Conservation (phyloP, 345 rosid species). For the Populus nigra region DNA sequence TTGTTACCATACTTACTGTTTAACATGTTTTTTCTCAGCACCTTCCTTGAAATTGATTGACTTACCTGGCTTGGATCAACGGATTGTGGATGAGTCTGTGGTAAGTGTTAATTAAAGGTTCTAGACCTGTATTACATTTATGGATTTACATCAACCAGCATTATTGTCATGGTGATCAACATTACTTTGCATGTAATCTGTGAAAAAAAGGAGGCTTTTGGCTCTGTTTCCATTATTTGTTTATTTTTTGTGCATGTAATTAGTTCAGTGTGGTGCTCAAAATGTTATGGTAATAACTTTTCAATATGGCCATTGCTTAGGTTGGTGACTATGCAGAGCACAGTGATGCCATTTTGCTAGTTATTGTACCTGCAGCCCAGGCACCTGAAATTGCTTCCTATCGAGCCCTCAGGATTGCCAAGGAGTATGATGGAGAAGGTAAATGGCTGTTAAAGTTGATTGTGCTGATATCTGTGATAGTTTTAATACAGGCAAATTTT, state of each 20-base stretch:
- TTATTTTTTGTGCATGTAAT: background rate
- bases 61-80: conserved; percentile 96
- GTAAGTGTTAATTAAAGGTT: conserved; percentile 39
- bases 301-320: conserved; percentile 36
- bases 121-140: background rate
- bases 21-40: conserved; percentile 45
- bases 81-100: conserved; percentile 78
- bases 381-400: conserved; percentile 88
- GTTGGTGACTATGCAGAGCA: conserved; percentile 69
- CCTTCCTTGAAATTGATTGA: conserved; percentile 91
- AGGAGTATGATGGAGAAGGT: conserved; percentile 89
- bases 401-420: conserved; percentile 80
- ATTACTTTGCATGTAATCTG: background rate
- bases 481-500: background rate
- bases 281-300: background rate
- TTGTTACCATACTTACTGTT: background rate
- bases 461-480: background rate
- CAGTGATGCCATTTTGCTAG: conserved; percentile 86
- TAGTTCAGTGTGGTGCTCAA: background rate
- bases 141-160: background rate
- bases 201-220: background rate
- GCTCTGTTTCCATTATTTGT: background rate
- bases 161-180: background rate
- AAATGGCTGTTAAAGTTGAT: background rate
- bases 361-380: conserved; percentile 80